phyloP scores from a whole-genome alignment of 352 stramenopile genomes.

The Globisporangium acanthophoron region DNA sequence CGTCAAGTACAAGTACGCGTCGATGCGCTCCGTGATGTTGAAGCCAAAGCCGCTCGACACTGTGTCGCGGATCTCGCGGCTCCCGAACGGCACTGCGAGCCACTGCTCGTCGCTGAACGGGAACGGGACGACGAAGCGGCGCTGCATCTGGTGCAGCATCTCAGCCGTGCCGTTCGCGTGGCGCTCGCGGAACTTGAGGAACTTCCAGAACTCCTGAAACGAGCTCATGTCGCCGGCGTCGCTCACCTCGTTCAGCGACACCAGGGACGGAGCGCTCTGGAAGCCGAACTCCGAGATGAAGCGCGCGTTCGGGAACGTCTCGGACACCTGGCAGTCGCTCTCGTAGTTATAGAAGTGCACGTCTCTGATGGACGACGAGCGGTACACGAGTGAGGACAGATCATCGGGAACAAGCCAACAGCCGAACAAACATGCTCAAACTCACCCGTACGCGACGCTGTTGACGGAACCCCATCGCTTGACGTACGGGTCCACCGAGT shows the following conservation, averaged over 20 bases:
- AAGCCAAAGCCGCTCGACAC: slow-evolving; percentile 26
- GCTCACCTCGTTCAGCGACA: slow-evolving; percentile 46
- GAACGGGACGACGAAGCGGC: slow-evolving; percentile 68
- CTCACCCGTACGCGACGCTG: slow-evolving; percentile 48
- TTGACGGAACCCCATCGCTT: slow-evolving; percentile 77
- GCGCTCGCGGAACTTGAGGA: slow-evolving; percentile 77
- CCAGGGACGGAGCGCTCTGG: slow-evolving; percentile 66
- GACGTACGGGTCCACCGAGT: slow-evolving; percentile 69
- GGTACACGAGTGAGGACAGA: not conserved
- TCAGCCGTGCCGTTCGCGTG: slow-evolving; percentile 71
- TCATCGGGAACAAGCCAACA: not conserved
- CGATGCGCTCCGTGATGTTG: slow-evolving; percentile 37
- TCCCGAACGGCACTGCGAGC: slow-evolving; percentile 23
- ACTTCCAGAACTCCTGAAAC: slow-evolving; percentile 64
- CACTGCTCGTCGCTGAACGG: slow-evolving; percentile 55
- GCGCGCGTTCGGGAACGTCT: slow-evolving; percentile 59
- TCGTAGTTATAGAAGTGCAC: slow-evolving; percentile 87
- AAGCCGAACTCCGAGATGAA: slow-evolving; percentile 89
- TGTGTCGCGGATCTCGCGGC: slow-evolving; percentile 1
- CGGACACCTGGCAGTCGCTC: slow-evolving; percentile 67
- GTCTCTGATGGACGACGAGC: slow-evolving; percentile 32
- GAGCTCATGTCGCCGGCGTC: slow-evolving; percentile 46
- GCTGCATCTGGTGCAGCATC: slow-evolving; percentile 65
- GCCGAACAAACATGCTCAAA: not conserved
- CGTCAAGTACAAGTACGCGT: slow-evolving; percentile 65